Evolutionary conservation across 2,329 filamentous ascomycete genomes (phyloP), one percentile per base, ranked within the genome.

Genomic region (Grosmannia clavigera): DNA sequence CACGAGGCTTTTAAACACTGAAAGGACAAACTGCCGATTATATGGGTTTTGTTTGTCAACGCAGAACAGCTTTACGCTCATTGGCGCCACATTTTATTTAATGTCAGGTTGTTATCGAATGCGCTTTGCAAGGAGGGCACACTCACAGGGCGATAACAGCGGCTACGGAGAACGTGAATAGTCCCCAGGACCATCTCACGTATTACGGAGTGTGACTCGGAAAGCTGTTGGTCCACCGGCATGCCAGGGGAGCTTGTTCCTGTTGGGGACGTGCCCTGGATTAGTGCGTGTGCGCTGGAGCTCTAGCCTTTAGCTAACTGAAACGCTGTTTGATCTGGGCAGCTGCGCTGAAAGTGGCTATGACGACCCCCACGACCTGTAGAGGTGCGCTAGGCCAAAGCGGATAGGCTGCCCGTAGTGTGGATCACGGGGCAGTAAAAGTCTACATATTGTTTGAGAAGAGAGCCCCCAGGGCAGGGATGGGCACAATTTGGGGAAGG

Each of bases 361-460:
- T 2, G 19, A 12, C 33, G 22, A 58, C 57, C 57, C 57, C 57
- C 57, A 58, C 57, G 57, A 29, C 33, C 22, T 43, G 57, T 31
- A 46, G 1, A 27, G 25, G 16, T 1, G 25, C n/a, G 35, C 57
- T 58, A 58, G 50, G 22, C 57, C 9, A 54, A 58, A 53, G 11
- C 7, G 33, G 57, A 58, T 22, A 58, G 48, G 31, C 48, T 43
- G 48, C 48, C 22, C 57, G 12, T 25, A 12, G 7, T 19, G n/a
- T 43, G 7, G 46, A 38, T 53, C 57, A 58, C 57, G 57, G 50
- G 57, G 33, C n/a, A 25, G 25, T 25, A 51, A 58, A 58, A 58
- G 25, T 14, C 33, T 5, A n/a, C 25, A 57, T 10, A 33, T 35
- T 35, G 33, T 35, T 9, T 5, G 6, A 33, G 4, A 50, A n/a